A percentile compares a stretch with the other conserved stretches of the same genome.
Evolutionary conservation across 2,329 filamentous ascomycete genomes (phyloP).

Genomic region (Alternaria hordeiaustralica): DNA sequence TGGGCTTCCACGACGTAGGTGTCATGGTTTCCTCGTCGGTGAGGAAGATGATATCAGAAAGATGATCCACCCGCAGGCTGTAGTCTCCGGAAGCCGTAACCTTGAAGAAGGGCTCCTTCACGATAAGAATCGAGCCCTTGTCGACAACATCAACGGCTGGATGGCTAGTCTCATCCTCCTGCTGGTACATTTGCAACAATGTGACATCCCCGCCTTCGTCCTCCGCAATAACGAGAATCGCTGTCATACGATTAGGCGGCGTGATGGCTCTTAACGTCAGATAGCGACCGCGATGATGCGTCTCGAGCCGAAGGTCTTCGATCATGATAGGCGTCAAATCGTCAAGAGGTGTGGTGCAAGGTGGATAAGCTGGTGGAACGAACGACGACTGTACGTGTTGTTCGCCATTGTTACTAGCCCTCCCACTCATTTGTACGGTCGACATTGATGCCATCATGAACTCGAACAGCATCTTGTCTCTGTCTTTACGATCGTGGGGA

Average conservation of each 20-base stretch:
- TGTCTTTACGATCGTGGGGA: too few relatives aligned
- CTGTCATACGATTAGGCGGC: slow-evolving; percentile 16
- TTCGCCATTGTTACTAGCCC: too few relatives aligned
- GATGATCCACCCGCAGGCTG: slow-evolving; percentile 60
- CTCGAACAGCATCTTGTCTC: too few relatives aligned
- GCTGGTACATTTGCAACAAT: slow-evolving; percentile 33
- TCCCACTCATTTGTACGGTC: too few relatives aligned
- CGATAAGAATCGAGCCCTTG: slow-evolving; percentile 30
- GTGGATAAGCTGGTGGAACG: slow-evolving; percentile 26
- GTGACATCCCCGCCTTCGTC: slow-evolving; percentile 10
- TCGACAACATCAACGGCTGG: slow-evolving; percentile 44
- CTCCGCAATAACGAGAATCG: slow-evolving; percentile 11
- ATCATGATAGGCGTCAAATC: slow-evolving; percentile 31
- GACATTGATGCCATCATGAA: too few relatives aligned
- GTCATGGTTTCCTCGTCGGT: too few relatives aligned
- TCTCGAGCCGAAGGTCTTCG: slow-evolving; percentile 46
- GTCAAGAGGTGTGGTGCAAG: slow-evolving; percentile 18
- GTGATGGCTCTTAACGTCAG: too few relatives aligned
- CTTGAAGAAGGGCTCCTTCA: slow-evolving; percentile 62
- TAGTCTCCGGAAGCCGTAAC: slow-evolving; percentile 48
- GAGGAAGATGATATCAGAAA: slow-evolving; percentile 57
- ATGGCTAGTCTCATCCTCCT: slow-evolving; percentile 35
- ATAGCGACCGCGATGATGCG: slow-evolving; percentile 51
- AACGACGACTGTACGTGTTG: too few relatives aligned
- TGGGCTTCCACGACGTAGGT: too few relatives aligned